phyloP scores from a whole-genome alignment of 495 filamentous ascomycete genomes.

The Cryomyces minteri region DNA sequence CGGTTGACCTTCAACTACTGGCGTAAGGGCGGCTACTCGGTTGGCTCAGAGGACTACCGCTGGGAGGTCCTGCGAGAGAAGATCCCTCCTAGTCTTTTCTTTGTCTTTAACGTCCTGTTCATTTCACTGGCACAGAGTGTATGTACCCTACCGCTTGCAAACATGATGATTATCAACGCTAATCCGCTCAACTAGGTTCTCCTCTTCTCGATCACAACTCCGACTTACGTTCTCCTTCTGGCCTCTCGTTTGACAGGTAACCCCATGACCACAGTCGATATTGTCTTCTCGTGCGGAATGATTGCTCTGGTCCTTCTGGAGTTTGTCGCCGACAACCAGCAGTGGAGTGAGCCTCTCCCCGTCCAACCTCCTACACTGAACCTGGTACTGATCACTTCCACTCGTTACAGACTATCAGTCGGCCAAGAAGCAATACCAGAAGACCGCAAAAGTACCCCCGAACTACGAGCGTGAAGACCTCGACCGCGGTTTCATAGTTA shows the following conservation, averaged over 20 bases:
- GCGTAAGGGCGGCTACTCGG: slow-evolving; percentile 79
- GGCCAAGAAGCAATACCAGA: slow-evolving; percentile 59
- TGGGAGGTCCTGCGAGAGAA: slow-evolving; percentile 43
- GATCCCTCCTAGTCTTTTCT: slow-evolving; percentile 41
- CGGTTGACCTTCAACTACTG: slow-evolving; percentile 94
- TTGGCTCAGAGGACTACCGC: slow-evolving; percentile 87
- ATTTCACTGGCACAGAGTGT: slow-evolving; percentile 75
- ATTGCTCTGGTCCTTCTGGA: slow-evolving; percentile 57
- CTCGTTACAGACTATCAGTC: slow-evolving; percentile 42
- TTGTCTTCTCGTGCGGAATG: slow-evolving; percentile 45
- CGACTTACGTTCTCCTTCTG: slow-evolving; percentile 66
- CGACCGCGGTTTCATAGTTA: slow-evolving; percentile 77
- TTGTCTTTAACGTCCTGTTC: slow-evolving; percentile 73
- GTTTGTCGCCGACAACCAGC: slow-evolving; percentile 76
- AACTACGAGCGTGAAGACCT: slow-evolving; percentile 52
- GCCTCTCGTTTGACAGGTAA: slow-evolving; percentile 24
- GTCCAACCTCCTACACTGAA: slow-evolving; percentile 2
- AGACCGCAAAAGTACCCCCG: slow-evolving; percentile 47
- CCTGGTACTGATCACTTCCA: background rate
- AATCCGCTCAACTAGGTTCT: slow-evolving; percentile 23
- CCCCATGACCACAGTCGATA: slow-evolving; percentile 34
- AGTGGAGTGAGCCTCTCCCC: slow-evolving; percentile 46
- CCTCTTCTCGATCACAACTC: slow-evolving; percentile 55
- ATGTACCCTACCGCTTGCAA: slow-evolving; percentile 9
- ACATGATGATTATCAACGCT: background rate